Evolutionary conservation across 2,329 filamentous ascomycete species (phyloP).

Genomic region (Penicillium sumatraense): DNA sequence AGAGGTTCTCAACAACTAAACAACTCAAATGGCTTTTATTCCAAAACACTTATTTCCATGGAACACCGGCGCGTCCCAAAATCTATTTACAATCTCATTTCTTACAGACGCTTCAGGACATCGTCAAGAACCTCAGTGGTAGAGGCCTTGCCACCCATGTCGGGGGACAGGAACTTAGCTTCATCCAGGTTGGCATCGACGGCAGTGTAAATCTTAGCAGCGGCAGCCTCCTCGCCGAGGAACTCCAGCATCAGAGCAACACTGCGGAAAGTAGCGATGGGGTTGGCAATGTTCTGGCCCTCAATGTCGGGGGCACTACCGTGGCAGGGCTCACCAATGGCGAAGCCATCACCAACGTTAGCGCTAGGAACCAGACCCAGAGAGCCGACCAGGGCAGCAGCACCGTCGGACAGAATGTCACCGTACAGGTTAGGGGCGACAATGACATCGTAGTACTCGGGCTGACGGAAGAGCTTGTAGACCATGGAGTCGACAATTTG

Average conservation of each 20-base stretch:
- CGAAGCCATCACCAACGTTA: constrained; percentile 92
- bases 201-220: constrained; percentile 85
- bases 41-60: constrained; percentile 6
- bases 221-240: constrained; percentile 81
- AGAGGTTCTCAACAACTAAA: background rate
- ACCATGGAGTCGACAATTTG: constrained; percentile 99
- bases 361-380: constrained; percentile 91
- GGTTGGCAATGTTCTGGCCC: constrained; percentile 91
- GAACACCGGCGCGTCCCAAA: constrained; percentile 5
- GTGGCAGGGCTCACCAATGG: constrained; percentile 97
- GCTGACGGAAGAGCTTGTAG: constrained; percentile 98
- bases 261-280: constrained; percentile 90
- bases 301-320: constrained; percentile 94
- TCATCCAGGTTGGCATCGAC: constrained; percentile 90
- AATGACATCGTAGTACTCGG: constrained; percentile 93
- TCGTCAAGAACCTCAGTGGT: constrained; percentile 88
- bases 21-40: constrained; percentile 6
- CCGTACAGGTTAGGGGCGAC: constrained; percentile 98
- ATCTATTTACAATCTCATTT: constrained; percentile 21
- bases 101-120: constrained; percentile 79
- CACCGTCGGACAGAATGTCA: constrained; percentile 93
- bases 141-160: constrained; percentile 83
- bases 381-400: constrained; percentile 88
- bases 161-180: constrained; percentile 80
- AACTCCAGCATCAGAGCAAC: constrained; percentile 97